Conservation (phyloP, 257 asterid species). For the Jasminum sambac region DNA sequence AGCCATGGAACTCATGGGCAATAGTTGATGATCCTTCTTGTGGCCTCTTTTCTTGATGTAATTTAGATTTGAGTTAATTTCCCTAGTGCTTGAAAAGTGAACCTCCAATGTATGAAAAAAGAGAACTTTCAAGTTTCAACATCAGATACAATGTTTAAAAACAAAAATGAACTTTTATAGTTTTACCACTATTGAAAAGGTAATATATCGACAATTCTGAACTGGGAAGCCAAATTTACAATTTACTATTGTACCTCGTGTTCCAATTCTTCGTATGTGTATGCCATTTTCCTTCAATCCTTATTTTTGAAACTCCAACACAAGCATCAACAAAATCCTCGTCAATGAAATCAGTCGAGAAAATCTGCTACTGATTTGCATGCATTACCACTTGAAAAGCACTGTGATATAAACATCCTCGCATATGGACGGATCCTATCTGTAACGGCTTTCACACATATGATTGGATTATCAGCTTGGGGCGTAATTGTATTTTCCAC, state of each 20-base stretch:
- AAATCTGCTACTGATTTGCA: constrained; percentile 63
- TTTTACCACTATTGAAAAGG: too few species aligned
- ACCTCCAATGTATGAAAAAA: neutral
- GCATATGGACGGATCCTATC: constrained; percentile 68
- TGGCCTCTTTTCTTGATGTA: neutral
- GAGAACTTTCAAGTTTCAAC: neutral
- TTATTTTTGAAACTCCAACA: constrained; percentile 59
- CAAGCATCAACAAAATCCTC: constrained; percentile 92
- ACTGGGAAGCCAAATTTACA: too few species aligned
- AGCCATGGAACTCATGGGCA: neutral
- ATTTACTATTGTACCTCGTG: too few species aligned
- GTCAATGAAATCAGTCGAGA: constrained; percentile 78
- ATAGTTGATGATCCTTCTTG: neutral
- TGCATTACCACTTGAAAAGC: constrained; percentile 41
- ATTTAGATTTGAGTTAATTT: constrained; percentile 12
- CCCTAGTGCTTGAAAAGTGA: constrained; percentile 13
- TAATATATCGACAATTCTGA: too few species aligned
- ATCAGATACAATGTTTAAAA: neutral
- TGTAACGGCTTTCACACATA: constrained; percentile 79
- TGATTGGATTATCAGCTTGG: constrained; percentile 73
- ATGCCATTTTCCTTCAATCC: constrained; percentile 70
- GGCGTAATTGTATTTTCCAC: constrained; percentile 96
- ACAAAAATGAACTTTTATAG: neutral
- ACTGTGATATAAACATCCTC: constrained; percentile 63
- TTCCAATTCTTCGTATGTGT: too few species aligned